Conservation (phyloP, 1,284 basidiomycete genomes). For the Apiotrichum gamsii region DNA sequence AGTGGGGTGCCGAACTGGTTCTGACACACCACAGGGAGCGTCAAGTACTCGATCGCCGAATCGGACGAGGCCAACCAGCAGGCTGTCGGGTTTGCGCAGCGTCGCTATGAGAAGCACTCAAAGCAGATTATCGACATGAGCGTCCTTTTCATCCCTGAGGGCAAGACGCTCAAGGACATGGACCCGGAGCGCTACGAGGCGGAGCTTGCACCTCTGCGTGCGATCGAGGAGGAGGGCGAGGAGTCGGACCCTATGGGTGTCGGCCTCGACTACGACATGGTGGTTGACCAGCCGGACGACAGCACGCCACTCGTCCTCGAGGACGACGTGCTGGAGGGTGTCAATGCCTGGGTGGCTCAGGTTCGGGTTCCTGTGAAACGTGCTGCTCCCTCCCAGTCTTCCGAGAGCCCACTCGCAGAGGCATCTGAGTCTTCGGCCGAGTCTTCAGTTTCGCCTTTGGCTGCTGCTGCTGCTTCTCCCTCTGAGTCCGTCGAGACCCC, state of each 20-base stretch:
- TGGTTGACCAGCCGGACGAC: too few relatives aligned
- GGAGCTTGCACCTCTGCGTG: not conserved
- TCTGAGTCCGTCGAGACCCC: too few relatives aligned
- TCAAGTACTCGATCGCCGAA: conserved; percentile 33
- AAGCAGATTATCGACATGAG: conserved; percentile 26
- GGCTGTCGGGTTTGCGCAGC: conserved; percentile 10
- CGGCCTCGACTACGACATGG: not conserved
- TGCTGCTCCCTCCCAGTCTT: too few relatives aligned
- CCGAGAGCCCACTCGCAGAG: too few relatives aligned
- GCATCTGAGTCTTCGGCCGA: too few relatives aligned
- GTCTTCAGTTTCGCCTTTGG: too few relatives aligned
- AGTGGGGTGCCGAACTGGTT: too few relatives aligned
- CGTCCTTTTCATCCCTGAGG: conserved; percentile 34
- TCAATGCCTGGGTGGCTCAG: too few relatives aligned
- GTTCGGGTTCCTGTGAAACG: too few relatives aligned
- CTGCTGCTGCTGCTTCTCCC: too few relatives aligned
- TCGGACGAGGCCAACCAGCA: conserved; percentile 15
- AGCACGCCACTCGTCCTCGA: too few relatives aligned
- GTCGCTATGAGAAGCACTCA: conserved; percentile 13
- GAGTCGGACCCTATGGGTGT: not conserved
- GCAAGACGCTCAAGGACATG: conserved; percentile 38
- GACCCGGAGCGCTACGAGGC: not conserved
- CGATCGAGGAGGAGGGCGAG: not conserved
- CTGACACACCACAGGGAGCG: conserved; percentile 28
- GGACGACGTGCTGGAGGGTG: not conserved